Evolutionary conservation across 306 rosid species (phyloP).

Genomic region (Fagus crenata): DNA sequence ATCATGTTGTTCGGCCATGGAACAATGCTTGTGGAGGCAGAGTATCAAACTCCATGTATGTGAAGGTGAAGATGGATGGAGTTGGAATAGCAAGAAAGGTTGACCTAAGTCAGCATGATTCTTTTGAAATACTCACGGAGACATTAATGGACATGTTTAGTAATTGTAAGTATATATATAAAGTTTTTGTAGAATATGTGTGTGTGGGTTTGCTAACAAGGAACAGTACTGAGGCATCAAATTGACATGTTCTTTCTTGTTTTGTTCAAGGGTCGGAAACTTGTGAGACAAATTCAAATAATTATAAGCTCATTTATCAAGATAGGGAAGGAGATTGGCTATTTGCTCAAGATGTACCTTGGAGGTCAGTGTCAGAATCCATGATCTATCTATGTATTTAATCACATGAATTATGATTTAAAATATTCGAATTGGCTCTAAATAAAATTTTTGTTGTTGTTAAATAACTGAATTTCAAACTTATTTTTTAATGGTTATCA

Average conservation of each 20-base stretch:
- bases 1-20: background rate
- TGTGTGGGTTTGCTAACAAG: background rate
- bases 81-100: conserved; percentile 76
- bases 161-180: conserved; percentile 32
- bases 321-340: conserved; percentile 84
- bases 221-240: background rate
- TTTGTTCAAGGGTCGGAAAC: conserved; percentile 14
- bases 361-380: conserved; percentile 55
- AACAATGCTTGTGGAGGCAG: conserved; percentile 17
- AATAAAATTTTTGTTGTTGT: too few relatives aligned
- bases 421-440: too few relatives aligned
- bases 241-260: background rate
- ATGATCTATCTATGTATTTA: background rate
- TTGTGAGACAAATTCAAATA: conserved; percentile 42
- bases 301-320: conserved; percentile 60
- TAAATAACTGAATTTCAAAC: too few relatives aligned
- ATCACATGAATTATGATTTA: background rate
- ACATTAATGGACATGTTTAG: conserved; percentile 77
- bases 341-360: conserved; percentile 66
- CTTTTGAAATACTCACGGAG: conserved; percentile 47
- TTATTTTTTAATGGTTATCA: too few relatives aligned
- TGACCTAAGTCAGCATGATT: conserved; percentile 50
- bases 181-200: background rate
- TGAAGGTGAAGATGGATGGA: conserved; percentile 96
- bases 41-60: conserved; percentile 37